Percentiles rank a stretch among this genome's conserved stretches.
Evolutionary conservation across 345 rosid species (phyloP).

Genomic region (Euphorbia pulcherrima): DNA sequence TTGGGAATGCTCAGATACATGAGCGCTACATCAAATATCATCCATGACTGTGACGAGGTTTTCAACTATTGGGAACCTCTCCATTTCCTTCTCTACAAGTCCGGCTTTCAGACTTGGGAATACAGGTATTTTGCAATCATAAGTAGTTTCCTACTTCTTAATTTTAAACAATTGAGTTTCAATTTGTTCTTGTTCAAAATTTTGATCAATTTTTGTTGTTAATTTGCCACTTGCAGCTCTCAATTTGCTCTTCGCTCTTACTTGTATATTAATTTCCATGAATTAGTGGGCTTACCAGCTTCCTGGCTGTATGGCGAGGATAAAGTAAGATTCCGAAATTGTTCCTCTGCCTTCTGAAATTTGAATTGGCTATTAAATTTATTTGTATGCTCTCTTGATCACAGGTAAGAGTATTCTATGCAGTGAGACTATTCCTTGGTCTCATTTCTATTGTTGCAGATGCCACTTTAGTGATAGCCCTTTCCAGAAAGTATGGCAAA

Average conservation of each 20-base stretch:
- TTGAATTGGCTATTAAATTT: neutral
- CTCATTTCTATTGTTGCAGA: slow-evolving; percentile 72
- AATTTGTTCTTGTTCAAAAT: neutral
- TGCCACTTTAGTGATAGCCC: slow-evolving; percentile 77
- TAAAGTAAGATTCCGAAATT: slow-evolving; percentile 42
- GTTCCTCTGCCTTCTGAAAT: neutral
- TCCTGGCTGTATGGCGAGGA: slow-evolving; percentile 74
- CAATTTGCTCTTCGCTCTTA: slow-evolving; percentile 90
- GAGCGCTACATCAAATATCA: slow-evolving; percentile 95
- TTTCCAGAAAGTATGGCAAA: slow-evolving; percentile 86
- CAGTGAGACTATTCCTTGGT: slow-evolving; percentile 89
- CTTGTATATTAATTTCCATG: slow-evolving; percentile 72
- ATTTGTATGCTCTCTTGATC: slow-evolving; percentile 5
- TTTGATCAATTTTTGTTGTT: neutral
- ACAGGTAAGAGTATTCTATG: slow-evolving; percentile 90
- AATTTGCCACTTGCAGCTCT: slow-evolving; percentile 51
- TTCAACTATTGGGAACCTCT: slow-evolving; percentile 99
- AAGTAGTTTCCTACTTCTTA: neutral
- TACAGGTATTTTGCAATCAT: slow-evolving; percentile 50
- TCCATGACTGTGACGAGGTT: slow-evolving; percentile 98
- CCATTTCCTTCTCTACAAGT: slow-evolving; percentile 79
- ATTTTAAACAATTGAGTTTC: neutral
- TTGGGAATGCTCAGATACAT: slow-evolving; percentile 79
- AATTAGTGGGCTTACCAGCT: slow-evolving; percentile 80
- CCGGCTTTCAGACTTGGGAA: slow-evolving; percentile 98